Base-by-base conservation (phyloP, 2,329 filamentous ascomycete species). In the Onygenales sp. region DNA sequence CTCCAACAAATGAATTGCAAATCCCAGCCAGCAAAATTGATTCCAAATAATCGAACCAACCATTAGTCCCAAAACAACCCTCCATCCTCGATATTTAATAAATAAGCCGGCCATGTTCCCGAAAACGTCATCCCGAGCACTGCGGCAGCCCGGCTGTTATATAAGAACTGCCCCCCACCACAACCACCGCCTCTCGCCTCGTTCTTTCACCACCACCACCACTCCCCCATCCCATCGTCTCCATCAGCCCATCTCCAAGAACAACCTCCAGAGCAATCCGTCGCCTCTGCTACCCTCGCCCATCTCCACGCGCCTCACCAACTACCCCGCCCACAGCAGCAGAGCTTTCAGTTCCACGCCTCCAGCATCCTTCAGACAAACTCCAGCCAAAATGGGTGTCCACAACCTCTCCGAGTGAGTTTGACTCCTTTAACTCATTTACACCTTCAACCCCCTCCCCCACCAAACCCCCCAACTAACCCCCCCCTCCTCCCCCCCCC, bases 371-470 rank as follows among this genome's bases (percentile, higher is more conserved):
- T 72, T 69, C 38, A 68, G 68, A 66, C 66, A 75, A 71, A 69
- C 74, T 33, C 51, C 66, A 11, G 63, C 63, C 57, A 76, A 70
- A 53, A 69, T 76, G 65, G 72, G 66, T 59, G 77, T 80, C 54
- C 71, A 75, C 61, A 66, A 75, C 14, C 27, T 63, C 45, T 51
- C 58, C 51, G 66, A 58, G 73, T 76, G 62, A 68, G 73, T 70
- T 6, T n/a, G 14, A 35, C 14, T 51, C 27, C 39, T 8, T 39
- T 6, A 35, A 8, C 7, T 39, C 14, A 43, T 35, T 27, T 39
- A 9, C 43, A 41, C 36, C 41, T 14, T 11, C 41, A 17, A 48
- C n/a, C 2, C 33, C 39, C n/a, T 51, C 21, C 32, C 11, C 9
- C 17, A 36, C 31, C 38, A 48, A 10, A 21, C 32, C 27, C 17